These are phyloP conservation scores for Ophiostoma populinum DNA, from an alignment of 2,329 filamentous ascomycete genomes.

Conservation along the genomic window DNA sequence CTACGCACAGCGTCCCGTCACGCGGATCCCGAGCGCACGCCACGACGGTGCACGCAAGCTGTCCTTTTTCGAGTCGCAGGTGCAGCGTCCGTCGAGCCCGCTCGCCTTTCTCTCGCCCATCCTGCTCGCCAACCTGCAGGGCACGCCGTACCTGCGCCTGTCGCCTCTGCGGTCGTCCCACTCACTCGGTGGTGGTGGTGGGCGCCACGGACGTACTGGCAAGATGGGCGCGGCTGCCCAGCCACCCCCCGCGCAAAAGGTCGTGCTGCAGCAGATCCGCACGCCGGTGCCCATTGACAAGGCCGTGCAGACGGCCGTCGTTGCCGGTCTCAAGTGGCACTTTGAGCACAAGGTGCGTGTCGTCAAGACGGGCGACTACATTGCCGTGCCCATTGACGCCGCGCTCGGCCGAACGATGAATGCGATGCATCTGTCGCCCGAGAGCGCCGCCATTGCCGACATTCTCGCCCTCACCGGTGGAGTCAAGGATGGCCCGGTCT, in stretches of 20 bases:
- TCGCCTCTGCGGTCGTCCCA: constrained; percentile 34
- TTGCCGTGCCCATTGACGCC: constrained; percentile 80
- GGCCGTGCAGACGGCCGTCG: constrained; percentile 66
- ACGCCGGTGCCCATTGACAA: constrained; percentile 80
- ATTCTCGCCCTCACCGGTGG: constrained; percentile 33
- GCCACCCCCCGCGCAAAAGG: constrained; percentile 50
- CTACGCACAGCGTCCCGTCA: constrained; percentile 42
- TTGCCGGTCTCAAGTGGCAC: constrained; percentile 73
- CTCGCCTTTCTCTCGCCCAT: constrained; percentile 68
- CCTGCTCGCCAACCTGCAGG: constrained; percentile 69
- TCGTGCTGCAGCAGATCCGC: constrained; percentile 74
- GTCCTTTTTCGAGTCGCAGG: constrained; percentile 53
- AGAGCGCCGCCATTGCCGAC: constrained; percentile 56
- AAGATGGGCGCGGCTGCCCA: constrained; percentile 37
- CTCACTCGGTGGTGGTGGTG: no score
- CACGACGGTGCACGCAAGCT: constrained; percentile 29
- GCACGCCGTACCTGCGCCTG: constrained; percentile 61
- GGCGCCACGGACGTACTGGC: no score
- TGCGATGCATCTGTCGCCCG: constrained; percentile 41
- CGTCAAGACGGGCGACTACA: constrained; percentile 70
- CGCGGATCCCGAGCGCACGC: constrained; percentile 38
- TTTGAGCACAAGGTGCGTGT: constrained; percentile 72
- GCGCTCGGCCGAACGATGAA: constrained; percentile 68
- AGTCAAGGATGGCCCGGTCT: no score
- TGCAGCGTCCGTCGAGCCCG: constrained; percentile 40